Percentiles rank a stretch among this genome's conserved stretches.
phyloP scores from a whole-genome alignment of 257 asterid genomes.

The Scutellaria galericulata region DNA sequence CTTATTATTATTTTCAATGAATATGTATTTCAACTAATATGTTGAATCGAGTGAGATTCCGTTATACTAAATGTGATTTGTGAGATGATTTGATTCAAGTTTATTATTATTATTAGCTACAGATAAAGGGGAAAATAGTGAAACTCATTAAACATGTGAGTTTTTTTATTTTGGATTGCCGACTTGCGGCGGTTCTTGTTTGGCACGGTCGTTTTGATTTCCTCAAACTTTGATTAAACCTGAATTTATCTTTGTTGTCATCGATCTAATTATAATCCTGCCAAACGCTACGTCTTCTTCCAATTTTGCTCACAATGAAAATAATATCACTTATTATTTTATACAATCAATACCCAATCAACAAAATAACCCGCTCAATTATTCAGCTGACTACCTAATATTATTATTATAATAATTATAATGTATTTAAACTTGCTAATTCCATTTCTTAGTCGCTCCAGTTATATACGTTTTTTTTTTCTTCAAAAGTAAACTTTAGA shows the following conservation, averaged over 20 bases:
- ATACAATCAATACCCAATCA: slow-evolving; percentile 29
- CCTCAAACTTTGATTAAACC: slow-evolving; percentile 24
- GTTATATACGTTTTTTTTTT: slow-evolving; percentile 10
- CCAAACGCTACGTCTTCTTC: slow-evolving; percentile 32
- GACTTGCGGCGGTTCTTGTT: slow-evolving; percentile 53
- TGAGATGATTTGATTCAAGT: too few relatives aligned
- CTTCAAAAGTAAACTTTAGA: slow-evolving; percentile 41
- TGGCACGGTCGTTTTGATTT: slow-evolving; percentile 42
- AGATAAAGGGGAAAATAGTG: neutral
- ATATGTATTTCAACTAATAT: too few relatives aligned
- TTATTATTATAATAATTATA: slow-evolving; percentile 1
- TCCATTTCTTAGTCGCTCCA: slow-evolving; percentile 38
- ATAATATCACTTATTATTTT: neutral
- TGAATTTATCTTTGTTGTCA: slow-evolving; percentile 26
- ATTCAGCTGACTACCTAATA: slow-evolving; percentile 33
- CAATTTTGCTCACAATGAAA: neutral
- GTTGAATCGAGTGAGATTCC: too few relatives aligned
- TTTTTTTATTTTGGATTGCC: slow-evolving; percentile 32
- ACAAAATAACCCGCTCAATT: slow-evolving; percentile 25
- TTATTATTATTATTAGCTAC: too few relatives aligned
- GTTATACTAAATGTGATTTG: too few relatives aligned
- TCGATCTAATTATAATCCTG: slow-evolving; percentile 27
- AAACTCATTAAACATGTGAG: slow-evolving; percentile 29
- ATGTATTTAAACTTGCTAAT: slow-evolving; percentile 20
- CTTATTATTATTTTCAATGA: too few relatives aligned